Evolutionary conservation across 257 asterid species (phyloP).

Genomic region (Ehretia macrophylla): DNA sequence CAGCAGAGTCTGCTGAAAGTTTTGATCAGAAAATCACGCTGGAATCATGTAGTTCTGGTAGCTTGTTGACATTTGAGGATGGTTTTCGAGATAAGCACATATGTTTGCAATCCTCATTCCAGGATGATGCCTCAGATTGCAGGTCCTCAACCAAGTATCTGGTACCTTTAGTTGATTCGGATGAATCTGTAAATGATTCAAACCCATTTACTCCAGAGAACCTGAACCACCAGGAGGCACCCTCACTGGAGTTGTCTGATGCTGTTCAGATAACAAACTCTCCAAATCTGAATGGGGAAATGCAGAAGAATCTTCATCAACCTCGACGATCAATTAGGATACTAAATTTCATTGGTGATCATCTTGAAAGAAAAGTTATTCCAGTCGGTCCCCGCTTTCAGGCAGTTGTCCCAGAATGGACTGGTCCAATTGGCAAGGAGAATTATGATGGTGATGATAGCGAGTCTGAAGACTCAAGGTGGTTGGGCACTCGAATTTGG

Average conservation of each 20-base stretch:
- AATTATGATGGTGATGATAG: constrained; percentile 12
- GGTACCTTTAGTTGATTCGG: constrained; percentile 37
- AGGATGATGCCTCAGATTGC: constrained; percentile 23
- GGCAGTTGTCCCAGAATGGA: constrained; percentile 66
- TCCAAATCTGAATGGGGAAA: constrained; percentile 14
- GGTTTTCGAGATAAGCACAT: constrained; percentile 30
- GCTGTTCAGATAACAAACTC: constrained; percentile 26
- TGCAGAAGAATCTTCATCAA: constrained; percentile 29
- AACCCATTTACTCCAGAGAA: constrained; percentile 39
- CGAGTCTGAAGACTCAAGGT: constrained; percentile 41
- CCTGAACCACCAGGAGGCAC: constrained; percentile 15
- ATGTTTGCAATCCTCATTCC: constrained; percentile 25
- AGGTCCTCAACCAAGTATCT: constrained; percentile 24
- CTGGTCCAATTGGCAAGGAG: constrained; percentile 26
- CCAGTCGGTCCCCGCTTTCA: constrained; percentile 86
- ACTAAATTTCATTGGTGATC: constrained; percentile 35
- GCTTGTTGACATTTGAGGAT: constrained; percentile 40
- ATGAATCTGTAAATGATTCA: constrained; percentile 51
- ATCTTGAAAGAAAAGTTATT: constrained; percentile 38
- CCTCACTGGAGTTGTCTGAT: constrained; percentile 14
- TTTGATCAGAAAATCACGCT: constrained; percentile 24
- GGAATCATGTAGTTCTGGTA: constrained; percentile 43
- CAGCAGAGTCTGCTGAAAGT: constrained; percentile 34
- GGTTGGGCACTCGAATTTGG: constrained; percentile 72
- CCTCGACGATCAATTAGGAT: constrained; percentile 39